Conservation (phyloP, 2,329 filamentous ascomycete genomes). For the Neonectria coccinea region DNA sequence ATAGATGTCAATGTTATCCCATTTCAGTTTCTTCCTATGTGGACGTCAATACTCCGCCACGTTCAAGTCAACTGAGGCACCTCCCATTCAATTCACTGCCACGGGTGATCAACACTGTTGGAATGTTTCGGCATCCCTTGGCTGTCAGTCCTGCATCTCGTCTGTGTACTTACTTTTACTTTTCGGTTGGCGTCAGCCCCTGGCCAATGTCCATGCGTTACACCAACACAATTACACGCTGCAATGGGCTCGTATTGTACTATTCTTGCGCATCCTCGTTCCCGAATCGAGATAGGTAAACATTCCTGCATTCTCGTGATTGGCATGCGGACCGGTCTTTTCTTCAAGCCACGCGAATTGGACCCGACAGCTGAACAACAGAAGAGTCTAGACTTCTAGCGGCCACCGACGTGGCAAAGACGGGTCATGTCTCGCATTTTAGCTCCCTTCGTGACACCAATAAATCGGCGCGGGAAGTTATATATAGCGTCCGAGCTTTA, state of each 20-base stretch:
- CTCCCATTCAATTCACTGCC: no score
- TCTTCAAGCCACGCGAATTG: background rate
- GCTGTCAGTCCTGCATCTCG: no score
- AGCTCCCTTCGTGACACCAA: background rate
- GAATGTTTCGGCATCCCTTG: no score
- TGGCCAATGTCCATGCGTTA: background rate
- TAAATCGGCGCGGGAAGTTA: background rate
- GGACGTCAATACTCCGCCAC: no score
- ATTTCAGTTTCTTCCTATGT: no score
- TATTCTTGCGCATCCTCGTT: background rate
- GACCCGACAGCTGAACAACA: background rate
- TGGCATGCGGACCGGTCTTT: background rate
- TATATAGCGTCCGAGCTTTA: conserved; percentile 6
- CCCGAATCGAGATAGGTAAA: background rate
- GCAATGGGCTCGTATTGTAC: background rate
- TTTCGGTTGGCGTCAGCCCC: no score
- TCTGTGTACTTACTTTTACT: no score
- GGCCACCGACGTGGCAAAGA: background rate
- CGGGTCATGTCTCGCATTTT: background rate
- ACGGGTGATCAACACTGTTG: no score
- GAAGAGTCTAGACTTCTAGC: background rate
- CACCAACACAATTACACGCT: background rate
- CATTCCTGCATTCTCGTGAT: background rate
- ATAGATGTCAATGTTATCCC: no score
- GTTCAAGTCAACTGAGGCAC: no score